Base-by-base conservation (phyloP, 1,284 basidiomycete genomes). In the Cerrena zonata region DNA sequence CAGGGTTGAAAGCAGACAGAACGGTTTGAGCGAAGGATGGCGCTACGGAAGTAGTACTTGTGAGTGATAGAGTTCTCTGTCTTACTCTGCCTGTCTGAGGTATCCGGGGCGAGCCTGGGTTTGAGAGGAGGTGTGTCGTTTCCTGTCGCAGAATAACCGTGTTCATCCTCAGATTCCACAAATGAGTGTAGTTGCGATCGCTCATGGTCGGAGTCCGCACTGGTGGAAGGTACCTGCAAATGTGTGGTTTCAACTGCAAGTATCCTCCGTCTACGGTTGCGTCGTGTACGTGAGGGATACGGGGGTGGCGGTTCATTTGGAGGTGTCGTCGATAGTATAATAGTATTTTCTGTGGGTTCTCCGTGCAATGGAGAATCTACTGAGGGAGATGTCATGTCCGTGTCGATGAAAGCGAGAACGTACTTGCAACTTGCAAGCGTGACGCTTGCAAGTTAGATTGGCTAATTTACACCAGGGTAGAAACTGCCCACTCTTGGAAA, bases 11-110 rank as follows among this genome's bases (percentile, higher is more conserved):
- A 11, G 87, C 70, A 0, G 83, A 85, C 5, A 82, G 61, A 23
- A 86, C 65, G 0, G 83, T 88, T 39, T 84, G 86, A 2, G 79
- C 77, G 7, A 89, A 69, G 2, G 82, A 84, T 2, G 81, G 81
- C 1, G 81, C 75, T 5, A 67, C 69, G 2, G 82, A 84, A 2
- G 63, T 56, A 3, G 74, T 75, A 64, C 81, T 84, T 1, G 76
- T 70, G 51, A 78, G 71, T 1, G 84, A 86, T 46, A 74, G 60
- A 1, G 83, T 77, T 27, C 83, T 74, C 48, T 60, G 60, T 5
- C 65, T 52, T 13, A 48, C 40, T 15, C 62, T 53, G 5, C 52
- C 49, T 24, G 57, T 57, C 5, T 56, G 37, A 3, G 55, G 58
- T 22, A 58, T 43, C 19, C 55, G 49, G 1, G 63, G 56, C 26